These are phyloP conservation scores for Tetrapisispora arboricola DNA, from an alignment of 805 yeast genomes.

Conservation along the genomic window DNA sequence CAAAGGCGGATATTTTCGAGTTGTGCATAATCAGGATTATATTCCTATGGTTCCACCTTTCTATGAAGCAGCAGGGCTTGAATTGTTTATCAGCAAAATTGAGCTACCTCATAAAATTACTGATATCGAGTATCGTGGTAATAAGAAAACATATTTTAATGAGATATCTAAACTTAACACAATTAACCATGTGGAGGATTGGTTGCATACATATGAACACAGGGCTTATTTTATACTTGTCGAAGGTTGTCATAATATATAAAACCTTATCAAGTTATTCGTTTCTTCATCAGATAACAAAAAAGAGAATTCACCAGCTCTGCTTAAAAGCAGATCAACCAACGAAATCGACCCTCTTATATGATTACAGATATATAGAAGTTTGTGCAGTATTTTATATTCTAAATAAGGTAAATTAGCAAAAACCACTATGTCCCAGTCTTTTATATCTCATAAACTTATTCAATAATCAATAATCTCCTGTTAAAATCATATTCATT, in stretches of 20 bases:
- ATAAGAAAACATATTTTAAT: not conserved
- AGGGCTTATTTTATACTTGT: conserved; percentile 30
- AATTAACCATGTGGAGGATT: conserved; percentile 7
- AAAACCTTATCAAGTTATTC: no score
- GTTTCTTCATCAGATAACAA: not conserved
- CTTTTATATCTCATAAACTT: no score
- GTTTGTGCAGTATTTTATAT: no score
- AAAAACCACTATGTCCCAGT: no score
- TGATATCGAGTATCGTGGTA: conserved; percentile 23
- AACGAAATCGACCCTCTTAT: no score
- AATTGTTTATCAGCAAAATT: conserved; percentile 36
- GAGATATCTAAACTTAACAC: conserved; percentile 1
- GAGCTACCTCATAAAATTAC: conserved; percentile 24
- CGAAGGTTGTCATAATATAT: conserved; percentile 26
- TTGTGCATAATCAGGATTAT: conserved; percentile 46
- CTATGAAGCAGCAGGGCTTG: conserved; percentile 41
- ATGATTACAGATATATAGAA: no score
- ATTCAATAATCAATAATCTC: no score
- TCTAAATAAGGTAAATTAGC: no score
- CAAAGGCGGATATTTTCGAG: conserved; percentile 39
- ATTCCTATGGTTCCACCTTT: conserved; percentile 54
- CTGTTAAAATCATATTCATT: no score
- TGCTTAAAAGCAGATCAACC: no score
- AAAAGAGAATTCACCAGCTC: no score
- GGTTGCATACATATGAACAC: conserved; percentile 30